Evolutionary conservation across 108 stramenopile genomes (phyloP), one percentile per base, ranked within the genome.

Genomic region (Schizochytrium sp.): DNA sequence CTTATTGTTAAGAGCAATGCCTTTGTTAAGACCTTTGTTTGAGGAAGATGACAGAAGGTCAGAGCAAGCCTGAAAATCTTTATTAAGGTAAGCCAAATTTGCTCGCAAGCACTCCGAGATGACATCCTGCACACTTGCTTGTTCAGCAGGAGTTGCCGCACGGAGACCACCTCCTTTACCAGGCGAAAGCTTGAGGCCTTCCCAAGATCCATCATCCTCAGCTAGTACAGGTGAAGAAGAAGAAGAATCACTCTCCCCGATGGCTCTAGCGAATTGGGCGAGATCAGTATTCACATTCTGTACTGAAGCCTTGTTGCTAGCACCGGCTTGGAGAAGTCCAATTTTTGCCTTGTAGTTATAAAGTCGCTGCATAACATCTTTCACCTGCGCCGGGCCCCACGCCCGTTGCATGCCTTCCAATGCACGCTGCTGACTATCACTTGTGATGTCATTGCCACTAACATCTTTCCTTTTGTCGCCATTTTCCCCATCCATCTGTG

Each of bases 281-380:
- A 69, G 28, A 44, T 44, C 8, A 5, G 5, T 53, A 10, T 55
- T 53, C 17, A 28, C 0, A 53, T 42, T 7, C 45, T 50, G 47
- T 40, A 28, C 76, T 40, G 47, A 10, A 83, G 50, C 28, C 53
- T 7, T 42, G 45, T 47, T 55, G 8, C 50, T 40, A 53, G 76
- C 10, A 15, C 64, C 64, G 28, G 76, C 76, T 40, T 83, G 76
- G 5, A 42, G 49, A 53, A 83, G 76, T 17, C 13, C 0, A 55
- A 83, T 55, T 53, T 83, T 83, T 5, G 47, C 47, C 76, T 83
- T 83, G 76, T 83, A 83, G 50, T 49, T 55, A 40, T 7, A 17
- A 10, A 83, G 76, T 28, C 53, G 49, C n/a, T 53, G 45, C 76
- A 49, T 17, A n/a, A 69, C 64, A 13, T 7, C 64, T 8, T 13